These are phyloP conservation scores for Lentinula edodes DNA, from an alignment of 768 basidiomycete genomes.

Conservation along the genomic window DNA sequence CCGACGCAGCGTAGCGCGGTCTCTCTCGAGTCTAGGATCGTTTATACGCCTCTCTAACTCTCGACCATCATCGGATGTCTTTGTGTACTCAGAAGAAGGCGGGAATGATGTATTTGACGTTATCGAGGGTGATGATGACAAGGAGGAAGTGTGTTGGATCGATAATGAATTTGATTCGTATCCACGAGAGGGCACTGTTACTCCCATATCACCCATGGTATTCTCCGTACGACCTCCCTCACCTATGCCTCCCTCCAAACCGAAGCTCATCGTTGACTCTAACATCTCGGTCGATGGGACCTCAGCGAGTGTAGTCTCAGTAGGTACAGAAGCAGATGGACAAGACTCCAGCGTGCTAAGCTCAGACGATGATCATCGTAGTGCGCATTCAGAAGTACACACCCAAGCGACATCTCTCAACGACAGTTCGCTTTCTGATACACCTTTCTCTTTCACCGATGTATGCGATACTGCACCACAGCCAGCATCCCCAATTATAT, in stretches of 20 bases:
- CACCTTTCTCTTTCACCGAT: background rate
- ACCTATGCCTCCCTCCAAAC: background rate
- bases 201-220: constrained; percentile 1
- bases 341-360: background rate
- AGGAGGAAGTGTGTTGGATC: constrained; percentile 3
- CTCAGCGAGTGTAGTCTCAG: background rate
- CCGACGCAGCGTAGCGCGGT: background rate
- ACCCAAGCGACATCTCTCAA: background rate
- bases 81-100: background rate
- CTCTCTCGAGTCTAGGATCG: constrained; percentile 1
- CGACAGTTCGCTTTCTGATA: background rate
- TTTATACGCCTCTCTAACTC: background rate
- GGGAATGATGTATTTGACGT: background rate
- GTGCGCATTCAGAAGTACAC: background rate
- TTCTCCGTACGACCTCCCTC: constrained; percentile 4
- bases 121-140: background rate
- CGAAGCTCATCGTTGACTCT: background rate
- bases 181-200: background rate
- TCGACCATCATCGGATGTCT: background rate
- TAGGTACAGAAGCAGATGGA: background rate
- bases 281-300: background rate
- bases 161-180: constrained; percentile 1
- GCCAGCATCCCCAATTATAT: constrained; percentile 1
- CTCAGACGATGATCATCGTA: background rate
- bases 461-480: background rate